A percentile compares a stretch with the other conserved stretches of the same genome.
These are phyloP conservation scores for Coemansia sp. DNA, from an alignment of 192 early-diverging fungal species.

Conservation along the genomic window DNA sequence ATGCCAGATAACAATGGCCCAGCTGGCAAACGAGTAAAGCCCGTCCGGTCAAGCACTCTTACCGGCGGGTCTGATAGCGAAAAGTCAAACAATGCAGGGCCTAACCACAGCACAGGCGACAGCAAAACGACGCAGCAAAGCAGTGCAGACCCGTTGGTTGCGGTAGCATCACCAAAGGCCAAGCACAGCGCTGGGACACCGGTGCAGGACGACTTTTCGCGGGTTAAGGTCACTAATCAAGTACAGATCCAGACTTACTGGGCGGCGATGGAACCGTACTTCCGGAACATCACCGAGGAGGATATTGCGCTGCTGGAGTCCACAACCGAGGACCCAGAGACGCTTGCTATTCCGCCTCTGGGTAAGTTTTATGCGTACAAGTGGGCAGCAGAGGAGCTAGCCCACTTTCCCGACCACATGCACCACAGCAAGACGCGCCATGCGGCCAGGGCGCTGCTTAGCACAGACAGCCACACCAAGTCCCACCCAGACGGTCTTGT, in stretches of 20 bases:
- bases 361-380: constrained; percentile 70
- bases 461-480: constrained; percentile 11
- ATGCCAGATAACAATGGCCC: constrained; percentile 18
- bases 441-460: constrained; percentile 21
- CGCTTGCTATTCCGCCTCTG: constrained; percentile 76
- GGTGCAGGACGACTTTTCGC: constrained; percentile 64
- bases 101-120: background rate
- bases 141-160: constrained; percentile 9
- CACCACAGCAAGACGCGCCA: constrained; percentile 40
- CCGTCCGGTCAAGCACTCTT: constrained; percentile 8
- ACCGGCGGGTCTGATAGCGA: constrained; percentile 40
- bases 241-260: constrained; percentile 84
- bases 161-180: constrained; percentile 25
- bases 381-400: constrained; percentile 72
- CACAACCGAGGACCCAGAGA: constrained; percentile 61
- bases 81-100: constrained; percentile 15
- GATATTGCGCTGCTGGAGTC: constrained; percentile 71
- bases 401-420: constrained; percentile 54
- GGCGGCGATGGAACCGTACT: constrained; percentile 81
- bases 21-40: constrained; percentile 30
- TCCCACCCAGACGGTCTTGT: constrained; percentile 15
- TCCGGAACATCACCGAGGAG: constrained; percentile 73
- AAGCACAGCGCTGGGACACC: constrained; percentile 44
- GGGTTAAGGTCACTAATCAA: constrained; percentile 72
- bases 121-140: constrained; percentile 8